phyloP scores from a whole-genome alignment of 2,329 filamentous ascomycete genomes.

The Tolypocladium guangdongense region DNA sequence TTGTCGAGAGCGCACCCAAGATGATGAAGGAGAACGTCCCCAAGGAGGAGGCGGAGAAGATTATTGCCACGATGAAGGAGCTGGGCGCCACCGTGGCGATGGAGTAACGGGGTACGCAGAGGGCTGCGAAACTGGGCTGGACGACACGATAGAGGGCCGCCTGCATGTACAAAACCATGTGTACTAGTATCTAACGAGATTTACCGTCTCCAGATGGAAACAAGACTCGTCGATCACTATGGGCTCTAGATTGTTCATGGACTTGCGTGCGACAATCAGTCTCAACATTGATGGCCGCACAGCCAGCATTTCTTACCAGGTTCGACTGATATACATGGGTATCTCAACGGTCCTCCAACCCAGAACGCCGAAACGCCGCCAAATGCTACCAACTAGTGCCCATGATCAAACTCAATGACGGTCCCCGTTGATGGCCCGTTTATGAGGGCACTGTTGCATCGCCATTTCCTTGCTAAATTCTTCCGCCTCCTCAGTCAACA shows the following conservation, averaged over 20 bases:
- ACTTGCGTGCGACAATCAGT: background rate
- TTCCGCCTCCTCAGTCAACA: conserved; percentile 60
- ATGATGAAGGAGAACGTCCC: conserved; percentile 97
- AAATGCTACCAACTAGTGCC: conserved; percentile 7
- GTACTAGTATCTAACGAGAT: conserved; percentile 23
- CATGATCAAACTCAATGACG: conserved; percentile 8
- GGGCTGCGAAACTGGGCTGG: conserved; percentile 5
- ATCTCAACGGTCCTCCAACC: conserved; percentile 14
- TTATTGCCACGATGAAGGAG: conserved; percentile 86
- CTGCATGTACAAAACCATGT: conserved; percentile 28
- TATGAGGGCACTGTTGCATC: conserved; percentile 29
- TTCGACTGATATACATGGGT: conserved; percentile 11
- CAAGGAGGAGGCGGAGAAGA: conserved; percentile 99
- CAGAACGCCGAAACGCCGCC: conserved; percentile 16
- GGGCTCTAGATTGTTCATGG: conserved; percentile 4
- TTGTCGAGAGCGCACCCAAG: conserved; percentile 97
- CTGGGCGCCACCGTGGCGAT: conserved; percentile 81
- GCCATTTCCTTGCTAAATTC: conserved; percentile 34
- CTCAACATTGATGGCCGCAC: background rate
- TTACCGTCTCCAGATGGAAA: background rate
- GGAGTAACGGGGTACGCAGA: conserved; percentile 51
- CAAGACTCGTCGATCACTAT: background rate
- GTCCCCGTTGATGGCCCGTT: conserved; percentile 19
- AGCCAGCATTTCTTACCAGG: too few species aligned
- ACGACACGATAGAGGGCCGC: conserved; percentile 21